These are phyloP conservation scores for Mollisiaceae sp. DNA, from an alignment of 2,329 filamentous ascomycete species.

Conservation along the genomic window DNA sequence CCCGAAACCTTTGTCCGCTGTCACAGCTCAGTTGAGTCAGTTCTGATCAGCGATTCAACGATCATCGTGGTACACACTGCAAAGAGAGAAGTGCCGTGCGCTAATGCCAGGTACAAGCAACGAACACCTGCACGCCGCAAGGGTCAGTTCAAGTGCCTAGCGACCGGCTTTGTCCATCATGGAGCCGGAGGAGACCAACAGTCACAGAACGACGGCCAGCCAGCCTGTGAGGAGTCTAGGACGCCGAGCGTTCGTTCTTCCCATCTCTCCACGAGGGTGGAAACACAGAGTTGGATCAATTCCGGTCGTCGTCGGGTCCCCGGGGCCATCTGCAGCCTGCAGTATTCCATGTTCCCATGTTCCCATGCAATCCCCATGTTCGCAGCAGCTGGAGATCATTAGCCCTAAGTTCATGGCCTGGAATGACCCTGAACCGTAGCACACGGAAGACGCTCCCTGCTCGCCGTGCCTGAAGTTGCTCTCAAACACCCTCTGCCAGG, in stretches of 20 bases:
- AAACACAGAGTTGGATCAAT: slow-evolving; percentile 5
- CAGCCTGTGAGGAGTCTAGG: background rate
- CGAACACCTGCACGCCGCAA: background rate
- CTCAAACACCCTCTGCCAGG: slow-evolving; percentile 5
- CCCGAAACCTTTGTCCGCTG: slow-evolving; percentile 20
- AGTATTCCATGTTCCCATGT: background rate
- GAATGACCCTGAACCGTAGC: slow-evolving; percentile 1
- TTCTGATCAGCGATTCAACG: background rate
- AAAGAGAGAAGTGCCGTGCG: background rate
- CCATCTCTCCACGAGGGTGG: background rate
- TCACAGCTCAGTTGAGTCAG: slow-evolving; percentile 19
- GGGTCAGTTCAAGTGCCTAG: slow-evolving; percentile 15
- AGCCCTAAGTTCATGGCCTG: background rate
- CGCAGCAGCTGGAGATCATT: slow-evolving; percentile 6
- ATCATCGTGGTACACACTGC: background rate
- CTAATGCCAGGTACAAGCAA: slow-evolving; percentile 21
- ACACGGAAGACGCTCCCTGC: slow-evolving; percentile 7
- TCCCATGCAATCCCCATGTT: slow-evolving; percentile 5
- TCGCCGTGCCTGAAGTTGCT: slow-evolving; percentile 12
- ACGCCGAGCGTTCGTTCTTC: background rate
- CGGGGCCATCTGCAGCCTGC: background rate
- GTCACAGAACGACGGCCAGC: background rate
- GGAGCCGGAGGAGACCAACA: slow-evolving; percentile 16
- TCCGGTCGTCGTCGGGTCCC: slow-evolving; percentile 5
- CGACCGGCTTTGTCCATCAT: slow-evolving; percentile 19